Evolutionary conservation across 371 early-diverging fungal genomes (phyloP).

Genomic region (Neoconidiobolus thromboides): DNA sequence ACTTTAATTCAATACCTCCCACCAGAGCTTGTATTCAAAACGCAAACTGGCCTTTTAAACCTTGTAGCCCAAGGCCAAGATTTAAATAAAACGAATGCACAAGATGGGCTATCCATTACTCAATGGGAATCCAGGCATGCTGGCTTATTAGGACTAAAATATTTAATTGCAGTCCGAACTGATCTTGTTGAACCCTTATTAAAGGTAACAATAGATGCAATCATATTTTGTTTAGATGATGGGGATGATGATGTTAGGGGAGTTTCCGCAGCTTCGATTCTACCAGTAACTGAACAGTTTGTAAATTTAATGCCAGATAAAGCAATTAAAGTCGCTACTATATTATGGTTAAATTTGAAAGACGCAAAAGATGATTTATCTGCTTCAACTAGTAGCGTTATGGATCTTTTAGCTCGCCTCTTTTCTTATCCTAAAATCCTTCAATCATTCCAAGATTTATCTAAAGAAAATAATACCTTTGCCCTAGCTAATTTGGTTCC

Average conservation of each 20-base stretch:
- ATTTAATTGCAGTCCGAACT: conserved; percentile 76
- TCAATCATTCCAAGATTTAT: conserved; percentile 22
- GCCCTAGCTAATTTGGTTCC: conserved; percentile 55
- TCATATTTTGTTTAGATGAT: conserved; percentile 37
- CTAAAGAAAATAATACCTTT: conserved; percentile 10
- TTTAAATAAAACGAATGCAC: conserved; percentile 11
- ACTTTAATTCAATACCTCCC: conserved; percentile 55
- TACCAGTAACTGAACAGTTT: conserved; percentile 70
- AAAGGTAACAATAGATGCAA: conserved; percentile 33
- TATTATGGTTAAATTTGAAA: conserved; percentile 70
- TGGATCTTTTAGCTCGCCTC: conserved; percentile 80
- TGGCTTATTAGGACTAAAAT: conserved; percentile 87
- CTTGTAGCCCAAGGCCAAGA: no score
- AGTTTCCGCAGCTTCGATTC: conserved; percentile 71
- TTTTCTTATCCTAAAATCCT: conserved; percentile 40
- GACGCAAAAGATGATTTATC: conserved; percentile 77
- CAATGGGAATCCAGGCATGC: conserved; percentile 90
- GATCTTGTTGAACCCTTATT: conserved; percentile 57
- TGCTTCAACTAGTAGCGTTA: conserved; percentile 77
- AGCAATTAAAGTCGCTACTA: conserved; percentile 46
- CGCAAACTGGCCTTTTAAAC: conserved; percentile 27
- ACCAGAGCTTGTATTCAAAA: conserved; percentile 25
- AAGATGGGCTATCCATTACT: conserved; percentile 11
- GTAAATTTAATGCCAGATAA: conserved; percentile 41
- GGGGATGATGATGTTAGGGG: conserved; percentile 86